Evolutionary conservation across 202 grass and related monocot species (phyloP).

Genomic region (Panicum hallii): DNA sequence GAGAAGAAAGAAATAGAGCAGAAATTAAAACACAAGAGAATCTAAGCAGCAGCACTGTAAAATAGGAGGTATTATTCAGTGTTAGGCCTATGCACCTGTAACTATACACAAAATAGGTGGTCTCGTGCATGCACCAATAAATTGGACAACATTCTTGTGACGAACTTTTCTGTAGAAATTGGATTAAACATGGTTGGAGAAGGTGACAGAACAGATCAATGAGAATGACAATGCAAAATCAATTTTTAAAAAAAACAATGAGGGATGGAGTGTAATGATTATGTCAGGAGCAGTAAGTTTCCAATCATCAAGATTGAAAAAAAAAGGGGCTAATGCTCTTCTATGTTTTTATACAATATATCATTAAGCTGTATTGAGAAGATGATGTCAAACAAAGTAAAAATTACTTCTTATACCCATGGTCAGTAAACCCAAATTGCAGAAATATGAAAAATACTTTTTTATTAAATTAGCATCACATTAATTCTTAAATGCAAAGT

Average conservation of each 20-base stretch:
- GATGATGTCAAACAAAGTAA: conserved; percentile 3
- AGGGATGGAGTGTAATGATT: not conserved
- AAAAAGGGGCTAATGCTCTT: not conserved
- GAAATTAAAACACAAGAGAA: conserved; percentile 5
- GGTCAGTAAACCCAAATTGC: conserved; percentile 26
- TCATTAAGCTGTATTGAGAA: not conserved
- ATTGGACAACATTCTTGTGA: conserved; percentile 95
- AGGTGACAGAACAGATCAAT: conserved; percentile 36
- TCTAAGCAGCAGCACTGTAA: not conserved
- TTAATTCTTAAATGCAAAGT: not conserved
- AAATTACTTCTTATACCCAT: not conserved
- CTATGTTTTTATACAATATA: not conserved
- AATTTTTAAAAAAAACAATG: conserved; percentile 13
- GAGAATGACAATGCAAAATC: conserved; percentile 1
- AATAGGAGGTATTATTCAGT: not conserved
- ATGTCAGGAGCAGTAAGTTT: conserved; percentile 7
- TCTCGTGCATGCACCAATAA: conserved; percentile 92
- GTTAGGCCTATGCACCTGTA: conserved; percentile 66
- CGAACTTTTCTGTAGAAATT: conserved; percentile 83
- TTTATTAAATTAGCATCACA: conserved; percentile 2
- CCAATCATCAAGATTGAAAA: not conserved
- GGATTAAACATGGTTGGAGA: conserved; percentile 31
- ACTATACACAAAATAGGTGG: conserved; percentile 87
- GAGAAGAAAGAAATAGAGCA: conserved; percentile 37
- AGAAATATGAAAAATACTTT: not conserved